These are phyloP conservation scores for Sporothrix phasma DNA, from an alignment of 2,329 filamentous ascomycete species.

Conservation along the genomic window DNA sequence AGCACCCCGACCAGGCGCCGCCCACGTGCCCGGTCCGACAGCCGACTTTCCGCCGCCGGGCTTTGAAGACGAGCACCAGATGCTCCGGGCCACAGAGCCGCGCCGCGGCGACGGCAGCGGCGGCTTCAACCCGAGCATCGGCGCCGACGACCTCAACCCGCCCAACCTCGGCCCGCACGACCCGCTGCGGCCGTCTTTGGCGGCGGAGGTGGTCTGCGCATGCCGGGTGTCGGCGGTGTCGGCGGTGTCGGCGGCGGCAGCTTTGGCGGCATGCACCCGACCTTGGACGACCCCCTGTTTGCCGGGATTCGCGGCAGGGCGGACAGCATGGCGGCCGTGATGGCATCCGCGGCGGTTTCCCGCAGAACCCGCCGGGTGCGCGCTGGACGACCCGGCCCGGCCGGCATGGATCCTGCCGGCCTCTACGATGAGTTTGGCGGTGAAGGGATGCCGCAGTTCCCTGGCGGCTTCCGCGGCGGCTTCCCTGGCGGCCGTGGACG, in stretches of 20 bases:
- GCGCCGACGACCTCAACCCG: constrained; percentile 80
- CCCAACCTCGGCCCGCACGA: constrained; percentile 77
- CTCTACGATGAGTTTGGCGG: constrained; percentile 32
- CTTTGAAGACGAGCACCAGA: constrained; percentile 88
- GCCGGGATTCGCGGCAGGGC: constrained; percentile 45
- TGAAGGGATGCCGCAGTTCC: constrained; percentile 20
- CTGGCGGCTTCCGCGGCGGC: too few species aligned
- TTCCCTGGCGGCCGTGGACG: background rate
- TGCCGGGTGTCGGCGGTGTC: background rate
- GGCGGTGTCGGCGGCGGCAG: constrained; percentile 49
- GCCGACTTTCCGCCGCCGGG: constrained; percentile 71
- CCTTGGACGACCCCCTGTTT: constrained; percentile 85
- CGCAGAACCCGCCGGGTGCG: constrained; percentile 75
- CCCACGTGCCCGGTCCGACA: background rate
- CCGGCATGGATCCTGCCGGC: constrained; percentile 48
- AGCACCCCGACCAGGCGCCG: background rate
- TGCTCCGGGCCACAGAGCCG: constrained; percentile 47
- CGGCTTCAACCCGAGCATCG: constrained; percentile 45
- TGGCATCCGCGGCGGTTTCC: constrained; percentile 34
- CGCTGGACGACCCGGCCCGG: constrained; percentile 69
- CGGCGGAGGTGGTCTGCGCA: constrained; percentile 43
- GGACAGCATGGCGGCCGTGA: constrained; percentile 33
- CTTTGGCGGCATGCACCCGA: constrained; percentile 83
- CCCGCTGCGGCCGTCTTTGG: constrained; percentile 62
- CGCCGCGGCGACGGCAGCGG: constrained; percentile 15